These are phyloP conservation scores for Leishmania lainsoni DNA, from an alignment of 208 protist species.

Conservation along the genomic window DNA sequence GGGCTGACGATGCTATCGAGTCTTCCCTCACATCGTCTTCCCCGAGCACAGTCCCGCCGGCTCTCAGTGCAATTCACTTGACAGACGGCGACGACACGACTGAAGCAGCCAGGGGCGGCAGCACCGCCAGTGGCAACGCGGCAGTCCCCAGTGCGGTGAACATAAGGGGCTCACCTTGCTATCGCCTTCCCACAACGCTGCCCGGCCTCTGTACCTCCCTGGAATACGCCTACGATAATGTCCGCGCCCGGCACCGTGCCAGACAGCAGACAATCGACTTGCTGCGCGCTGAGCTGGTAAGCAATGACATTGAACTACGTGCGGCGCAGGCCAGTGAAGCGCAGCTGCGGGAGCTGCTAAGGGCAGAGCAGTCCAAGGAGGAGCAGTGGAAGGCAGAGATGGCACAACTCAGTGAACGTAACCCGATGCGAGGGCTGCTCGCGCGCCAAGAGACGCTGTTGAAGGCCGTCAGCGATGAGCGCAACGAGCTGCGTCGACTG, in stretches of 20 bases:
- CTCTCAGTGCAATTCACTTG: neutral
- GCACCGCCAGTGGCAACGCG: neutral
- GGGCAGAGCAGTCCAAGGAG: slow-evolving; percentile 34
- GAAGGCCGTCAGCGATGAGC: slow-evolving; percentile 53
- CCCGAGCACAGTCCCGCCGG: slow-evolving; percentile 3
- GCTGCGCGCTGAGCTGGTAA: slow-evolving; percentile 17
- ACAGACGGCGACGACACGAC: neutral
- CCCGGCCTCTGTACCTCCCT: slow-evolving; percentile 30
- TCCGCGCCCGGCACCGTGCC: slow-evolving; percentile 17
- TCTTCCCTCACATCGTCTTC: neutral
- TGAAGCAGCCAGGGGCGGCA: neutral
- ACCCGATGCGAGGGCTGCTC: slow-evolving; percentile 59
- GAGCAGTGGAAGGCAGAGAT: slow-evolving; percentile 44
- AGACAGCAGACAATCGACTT: slow-evolving; percentile 24
- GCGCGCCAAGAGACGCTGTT: slow-evolving; percentile 58
- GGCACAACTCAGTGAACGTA: slow-evolving; percentile 39
- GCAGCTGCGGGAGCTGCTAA: slow-evolving; percentile 40
- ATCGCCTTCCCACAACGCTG: slow-evolving; percentile 35
- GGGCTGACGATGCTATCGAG: slow-evolving; percentile 39
- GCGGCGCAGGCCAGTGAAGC: slow-evolving; percentile 31
- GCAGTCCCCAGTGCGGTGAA: neutral
- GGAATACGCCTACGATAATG: slow-evolving; percentile 31
- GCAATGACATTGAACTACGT: slow-evolving; percentile 31
- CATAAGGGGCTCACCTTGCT: neutral
- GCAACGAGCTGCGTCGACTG: slow-evolving; percentile 50